A percentile compares a stretch with the other conserved stretches of the same genome.
Evolutionary conservation across 2,329 filamentous ascomycete species (phyloP).

Genomic region (Aureobasidium leucospermi): DNA sequence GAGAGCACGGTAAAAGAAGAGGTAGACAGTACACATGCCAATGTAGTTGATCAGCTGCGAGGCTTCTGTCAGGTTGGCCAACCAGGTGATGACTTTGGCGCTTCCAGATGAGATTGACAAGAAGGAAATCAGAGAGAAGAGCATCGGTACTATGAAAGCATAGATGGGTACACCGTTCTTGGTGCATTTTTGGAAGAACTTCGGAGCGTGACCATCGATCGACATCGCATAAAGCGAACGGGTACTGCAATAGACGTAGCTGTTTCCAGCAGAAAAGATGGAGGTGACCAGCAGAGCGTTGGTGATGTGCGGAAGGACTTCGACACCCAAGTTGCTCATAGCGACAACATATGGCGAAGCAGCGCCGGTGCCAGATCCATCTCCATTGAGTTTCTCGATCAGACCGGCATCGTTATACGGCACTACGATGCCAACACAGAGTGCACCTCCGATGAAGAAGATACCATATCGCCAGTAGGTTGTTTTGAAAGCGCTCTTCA

Average conservation of each 20-base stretch:
- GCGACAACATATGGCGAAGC: constrained; percentile 34
- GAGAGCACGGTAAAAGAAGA: constrained; percentile 50
- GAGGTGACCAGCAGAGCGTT: constrained; percentile 39
- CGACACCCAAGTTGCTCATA: constrained; percentile 37
- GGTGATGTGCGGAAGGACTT: constrained; percentile 35
- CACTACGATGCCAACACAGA: constrained; percentile 38
- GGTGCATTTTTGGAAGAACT: constrained; percentile 50
- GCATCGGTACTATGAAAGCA: constrained; percentile 41
- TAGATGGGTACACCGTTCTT: constrained; percentile 52
- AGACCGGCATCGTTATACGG: constrained; percentile 25
- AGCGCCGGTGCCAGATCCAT: constrained; percentile 20
- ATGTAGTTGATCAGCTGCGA: constrained; percentile 57
- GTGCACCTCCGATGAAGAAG: constrained; percentile 42
- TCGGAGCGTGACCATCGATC: constrained; percentile 44
- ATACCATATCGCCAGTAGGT: constrained; percentile 40
- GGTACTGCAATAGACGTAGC: constrained; percentile 48
- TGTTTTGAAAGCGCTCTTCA: constrained; percentile 44
- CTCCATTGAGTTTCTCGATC: constrained; percentile 17
- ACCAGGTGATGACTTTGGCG: constrained; percentile 21
- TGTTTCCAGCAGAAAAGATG: constrained; percentile 51
- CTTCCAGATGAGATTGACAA: constrained; percentile 21
- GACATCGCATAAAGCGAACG: constrained; percentile 48
- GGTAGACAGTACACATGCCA: constrained; percentile 52
- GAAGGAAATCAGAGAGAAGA: constrained; percentile 25
- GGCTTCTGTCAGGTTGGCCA: constrained; percentile 49